phyloP scores from a whole-genome alignment of 2,329 filamentous ascomycete species.

The Monosporascus sp. region DNA sequence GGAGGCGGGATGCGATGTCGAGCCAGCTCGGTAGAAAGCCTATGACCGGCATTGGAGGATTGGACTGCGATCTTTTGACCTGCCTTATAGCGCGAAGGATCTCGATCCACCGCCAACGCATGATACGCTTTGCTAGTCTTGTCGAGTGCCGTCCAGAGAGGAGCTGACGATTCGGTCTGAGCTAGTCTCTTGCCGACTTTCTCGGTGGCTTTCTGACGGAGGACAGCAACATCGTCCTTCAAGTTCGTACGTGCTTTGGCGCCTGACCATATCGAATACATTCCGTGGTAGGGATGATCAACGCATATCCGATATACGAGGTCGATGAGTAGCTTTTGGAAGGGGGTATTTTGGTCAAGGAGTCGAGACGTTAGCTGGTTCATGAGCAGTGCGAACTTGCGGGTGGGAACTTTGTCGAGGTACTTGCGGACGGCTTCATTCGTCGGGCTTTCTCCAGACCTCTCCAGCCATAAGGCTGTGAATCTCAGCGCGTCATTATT shows the following conservation, averaged over 20 bases:
- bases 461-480: constrained; percentile 88
- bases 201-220: constrained; percentile 68
- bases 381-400: constrained; percentile 89
- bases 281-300: constrained; percentile 93
- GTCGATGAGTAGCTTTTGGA: constrained; percentile 69
- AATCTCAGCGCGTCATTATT: constrained; percentile 89
- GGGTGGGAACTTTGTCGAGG: constrained; percentile 71
- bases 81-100: constrained; percentile 61
- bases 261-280: constrained; percentile 93
- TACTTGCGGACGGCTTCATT: constrained; percentile 71
- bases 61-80: constrained; percentile 57
- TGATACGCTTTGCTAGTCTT: constrained; percentile 66
- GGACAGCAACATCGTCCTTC: constrained; percentile 69
- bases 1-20: constrained; percentile 75
- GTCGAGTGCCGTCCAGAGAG: constrained; percentile 67
- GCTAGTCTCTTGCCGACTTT: constrained; percentile 59
- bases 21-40: constrained; percentile 57
- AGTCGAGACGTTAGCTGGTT: constrained; percentile 95
- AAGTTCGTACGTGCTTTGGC: constrained; percentile 62
- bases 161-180: constrained; percentile 43
- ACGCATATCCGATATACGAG: constrained; percentile 79
- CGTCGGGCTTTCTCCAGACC: constrained; percentile 68
- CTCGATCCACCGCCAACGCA: constrained; percentile 58
- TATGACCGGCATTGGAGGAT: constrained; percentile 57
- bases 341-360: constrained; percentile 61